Evolutionary conservation across 2,329 filamentous ascomycete genomes (phyloP).

Genomic region (Fusarium vanettenii): DNA sequence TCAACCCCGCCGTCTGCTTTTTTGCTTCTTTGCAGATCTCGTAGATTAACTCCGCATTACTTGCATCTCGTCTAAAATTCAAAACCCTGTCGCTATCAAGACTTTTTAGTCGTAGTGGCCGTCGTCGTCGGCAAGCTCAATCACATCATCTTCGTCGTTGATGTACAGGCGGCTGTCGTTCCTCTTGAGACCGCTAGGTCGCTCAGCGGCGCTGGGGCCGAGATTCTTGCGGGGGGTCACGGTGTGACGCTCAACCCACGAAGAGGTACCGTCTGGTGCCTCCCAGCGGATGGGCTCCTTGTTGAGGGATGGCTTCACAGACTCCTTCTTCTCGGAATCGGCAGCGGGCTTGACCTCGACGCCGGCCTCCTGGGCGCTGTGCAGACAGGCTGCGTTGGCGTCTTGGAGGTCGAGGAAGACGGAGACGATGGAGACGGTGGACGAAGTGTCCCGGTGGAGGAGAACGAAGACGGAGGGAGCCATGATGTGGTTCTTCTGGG

Average conservation of each 20-base stretch:
- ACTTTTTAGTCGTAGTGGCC: slow-evolving; percentile 39
- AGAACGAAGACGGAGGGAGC: slow-evolving; percentile 48
- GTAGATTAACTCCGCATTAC: slow-evolving; percentile 25
- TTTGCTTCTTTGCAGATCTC: background rate
- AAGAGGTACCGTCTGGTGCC: slow-evolving; percentile 48
- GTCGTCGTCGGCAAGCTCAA: slow-evolving; percentile 40
- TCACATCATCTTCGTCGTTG: slow-evolving; percentile 44
- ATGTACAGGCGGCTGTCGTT: slow-evolving; percentile 43
- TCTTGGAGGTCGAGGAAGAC: slow-evolving; percentile 50
- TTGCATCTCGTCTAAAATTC: background rate
- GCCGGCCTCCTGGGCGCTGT: slow-evolving; percentile 43
- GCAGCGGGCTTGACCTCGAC: slow-evolving; percentile 32
- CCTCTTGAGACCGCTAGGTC: slow-evolving; percentile 27
- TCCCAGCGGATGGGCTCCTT: slow-evolving; percentile 50
- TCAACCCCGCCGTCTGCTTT: background rate
- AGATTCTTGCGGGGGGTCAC: slow-evolving; percentile 39
- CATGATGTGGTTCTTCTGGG: slow-evolving; percentile 28
- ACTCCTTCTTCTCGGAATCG: slow-evolving; percentile 10
- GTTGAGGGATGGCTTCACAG: slow-evolving; percentile 11
- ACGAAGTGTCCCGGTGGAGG: slow-evolving; percentile 45
- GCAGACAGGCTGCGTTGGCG: slow-evolving; percentile 50
- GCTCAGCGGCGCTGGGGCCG: slow-evolving; percentile 4
- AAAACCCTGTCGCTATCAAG: background rate
- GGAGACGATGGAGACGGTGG: slow-evolving; percentile 43
- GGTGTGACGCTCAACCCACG: slow-evolving; percentile 53